Evolutionary conservation across 2,329 filamentous ascomycete species (phyloP).

Genomic region (Hypoxylon sp.): DNA sequence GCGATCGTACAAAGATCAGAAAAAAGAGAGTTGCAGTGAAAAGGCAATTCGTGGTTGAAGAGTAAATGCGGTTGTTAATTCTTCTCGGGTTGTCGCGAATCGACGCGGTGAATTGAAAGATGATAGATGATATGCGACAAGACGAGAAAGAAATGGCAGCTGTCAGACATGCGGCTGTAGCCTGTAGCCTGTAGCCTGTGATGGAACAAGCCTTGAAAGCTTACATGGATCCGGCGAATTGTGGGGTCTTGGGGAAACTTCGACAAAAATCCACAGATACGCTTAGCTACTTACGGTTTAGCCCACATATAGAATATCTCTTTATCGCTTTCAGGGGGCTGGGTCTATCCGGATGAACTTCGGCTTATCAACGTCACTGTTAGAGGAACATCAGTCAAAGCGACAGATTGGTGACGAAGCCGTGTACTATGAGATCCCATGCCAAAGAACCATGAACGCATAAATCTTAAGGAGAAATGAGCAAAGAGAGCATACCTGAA

Average conservation of each 20-base stretch:
- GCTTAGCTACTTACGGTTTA: background rate
- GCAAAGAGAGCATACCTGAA: slow-evolving; percentile 9
- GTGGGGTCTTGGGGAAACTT: slow-evolving; percentile 31
- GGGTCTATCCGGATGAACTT: slow-evolving; percentile 24
- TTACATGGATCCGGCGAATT: slow-evolving; percentile 22
- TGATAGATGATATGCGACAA: slow-evolving; percentile 26
- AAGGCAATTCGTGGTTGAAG: background rate
- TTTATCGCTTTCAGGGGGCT: background rate
- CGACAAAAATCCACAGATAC: slow-evolving; percentile 18
- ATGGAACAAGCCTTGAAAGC: slow-evolving; percentile 15
- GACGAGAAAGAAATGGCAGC: slow-evolving; percentile 27
- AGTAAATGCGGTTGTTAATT: background rate
- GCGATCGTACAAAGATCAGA: slow-evolving; percentile 25
- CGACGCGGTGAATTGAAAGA: slow-evolving; percentile 7
- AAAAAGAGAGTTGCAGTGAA: background rate
- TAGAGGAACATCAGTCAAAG: background rate
- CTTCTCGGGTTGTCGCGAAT: slow-evolving; percentile 25
- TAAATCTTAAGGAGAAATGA: slow-evolving; percentile 27
- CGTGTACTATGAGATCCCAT: slow-evolving; percentile 13
- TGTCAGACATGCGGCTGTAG: slow-evolving; percentile 41
- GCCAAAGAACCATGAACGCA: slow-evolving; percentile 3
- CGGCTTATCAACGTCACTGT: background rate
- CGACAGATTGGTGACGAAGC: slow-evolving; percentile 1
- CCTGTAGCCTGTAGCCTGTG: slow-evolving; percentile 25
- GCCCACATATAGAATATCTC: background rate